Evolutionary conservation across 768 basidiomycete genomes (phyloP).

Genomic region (Podaxis pistillaris): DNA sequence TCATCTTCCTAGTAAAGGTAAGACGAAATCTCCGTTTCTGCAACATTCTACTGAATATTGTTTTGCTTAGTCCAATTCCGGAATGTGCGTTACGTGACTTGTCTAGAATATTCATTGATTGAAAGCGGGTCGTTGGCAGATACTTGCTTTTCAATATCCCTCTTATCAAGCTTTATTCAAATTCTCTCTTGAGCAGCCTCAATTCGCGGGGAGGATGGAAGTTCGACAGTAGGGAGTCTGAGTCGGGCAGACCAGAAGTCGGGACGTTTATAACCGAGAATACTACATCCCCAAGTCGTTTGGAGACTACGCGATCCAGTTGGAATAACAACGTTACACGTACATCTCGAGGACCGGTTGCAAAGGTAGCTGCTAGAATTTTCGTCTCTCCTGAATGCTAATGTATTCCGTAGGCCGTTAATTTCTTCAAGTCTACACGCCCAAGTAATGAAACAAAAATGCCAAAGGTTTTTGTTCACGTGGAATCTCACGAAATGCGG

Average conservation of each 20-base stretch:
- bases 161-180: constrained; percentile 3
- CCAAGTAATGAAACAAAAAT: neutral
- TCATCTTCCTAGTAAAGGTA: neutral
- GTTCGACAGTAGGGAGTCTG: neutral
- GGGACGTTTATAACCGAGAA: neutral
- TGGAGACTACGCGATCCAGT: neutral
- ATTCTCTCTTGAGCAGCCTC: neutral
- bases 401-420: neutral
- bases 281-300: neutral
- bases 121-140: neutral
- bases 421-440: neutral
- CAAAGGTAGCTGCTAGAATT: neutral
- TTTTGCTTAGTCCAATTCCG: neutral
- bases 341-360: neutral
- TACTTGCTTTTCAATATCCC: neutral
- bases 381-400: too few species aligned
- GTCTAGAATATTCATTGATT: neutral
- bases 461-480: constrained; percentile 6
- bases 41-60: neutral
- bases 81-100: neutral
- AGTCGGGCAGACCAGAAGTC: neutral
- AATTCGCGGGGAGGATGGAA: neutral
- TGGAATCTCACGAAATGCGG: constrained; percentile 10
- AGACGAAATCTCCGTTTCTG: neutral
- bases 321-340: neutral